Percentiles rank a stretch among this genome's conserved stretches.
Conservation (phyloP, 768 basidiomycete species). For the Amanita polypyramis region DNA sequence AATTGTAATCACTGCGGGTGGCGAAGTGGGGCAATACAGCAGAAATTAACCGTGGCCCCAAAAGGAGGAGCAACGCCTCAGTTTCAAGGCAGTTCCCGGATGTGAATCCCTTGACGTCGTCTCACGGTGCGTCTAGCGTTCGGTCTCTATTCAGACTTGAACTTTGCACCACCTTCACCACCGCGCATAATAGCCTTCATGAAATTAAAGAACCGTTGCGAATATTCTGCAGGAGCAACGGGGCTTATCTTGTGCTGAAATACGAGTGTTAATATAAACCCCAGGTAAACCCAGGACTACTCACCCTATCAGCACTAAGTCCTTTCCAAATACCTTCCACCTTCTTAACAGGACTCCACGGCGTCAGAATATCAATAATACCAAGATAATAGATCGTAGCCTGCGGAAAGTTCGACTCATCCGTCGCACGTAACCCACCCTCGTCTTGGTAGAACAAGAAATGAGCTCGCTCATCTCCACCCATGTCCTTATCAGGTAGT, state of each 20-base stretch:
- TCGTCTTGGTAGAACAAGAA: constrained; percentile 97
- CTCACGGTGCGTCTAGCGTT: no score
- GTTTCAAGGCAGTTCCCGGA: not conserved
- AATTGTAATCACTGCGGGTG: not conserved
- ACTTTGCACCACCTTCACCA: constrained; percentile 51
- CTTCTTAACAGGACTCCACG: constrained; percentile 69
- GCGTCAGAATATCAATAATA: constrained; percentile 94
- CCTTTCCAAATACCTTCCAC: constrained; percentile 92
- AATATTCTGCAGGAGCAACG: constrained; percentile 81
- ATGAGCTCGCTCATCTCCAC: constrained; percentile 42
- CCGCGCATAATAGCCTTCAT: constrained; percentile 82
- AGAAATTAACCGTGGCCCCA: not conserved
- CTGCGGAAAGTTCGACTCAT: constrained; percentile 66
- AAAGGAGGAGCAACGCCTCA: not conserved
- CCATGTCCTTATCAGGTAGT: constrained; percentile 54
- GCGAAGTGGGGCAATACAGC: not conserved
- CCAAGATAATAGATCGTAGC: constrained; percentile 90
- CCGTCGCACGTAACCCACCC: constrained; percentile 83
- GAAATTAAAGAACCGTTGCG: constrained; percentile 78
- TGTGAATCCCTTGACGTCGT: no score
- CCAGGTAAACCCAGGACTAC: constrained; percentile 21
- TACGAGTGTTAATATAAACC: constrained; percentile 5
- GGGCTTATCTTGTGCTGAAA: constrained; percentile 89
- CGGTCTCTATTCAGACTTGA: constrained; percentile 23
- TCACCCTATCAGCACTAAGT: constrained; percentile 72